phyloP scores from a whole-genome alignment of 495 filamentous ascomycete genomes.

The Poronia punctata region DNA sequence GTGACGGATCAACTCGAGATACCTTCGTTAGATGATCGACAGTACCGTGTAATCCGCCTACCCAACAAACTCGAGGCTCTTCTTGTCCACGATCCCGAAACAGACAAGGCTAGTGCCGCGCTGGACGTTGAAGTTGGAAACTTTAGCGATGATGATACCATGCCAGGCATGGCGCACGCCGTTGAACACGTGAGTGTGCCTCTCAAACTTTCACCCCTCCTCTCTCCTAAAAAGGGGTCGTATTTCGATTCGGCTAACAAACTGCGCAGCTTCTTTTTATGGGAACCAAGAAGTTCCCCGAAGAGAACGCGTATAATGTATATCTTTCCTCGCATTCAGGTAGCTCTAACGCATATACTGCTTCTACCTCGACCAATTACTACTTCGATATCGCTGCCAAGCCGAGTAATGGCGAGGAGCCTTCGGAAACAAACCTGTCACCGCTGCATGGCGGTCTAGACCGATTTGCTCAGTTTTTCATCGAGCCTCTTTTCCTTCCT shows the following conservation, averaged over 20 bases:
- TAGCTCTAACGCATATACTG: constrained; percentile 91
- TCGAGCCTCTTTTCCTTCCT: constrained; percentile 81
- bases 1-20: constrained; percentile 78
- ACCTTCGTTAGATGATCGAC: constrained; percentile 80
- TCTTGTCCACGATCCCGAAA: constrained; percentile 88
- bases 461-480: constrained; percentile 96
- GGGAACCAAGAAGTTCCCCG: constrained; percentile 97
- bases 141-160: constrained; percentile 82
- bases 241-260: constrained; percentile 10
- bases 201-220: neutral
- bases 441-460: constrained; percentile 87
- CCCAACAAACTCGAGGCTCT: constrained; percentile 89
- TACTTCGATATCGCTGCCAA: constrained; percentile 91
- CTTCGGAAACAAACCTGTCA: constrained; percentile 50
- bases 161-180: constrained; percentile 91
- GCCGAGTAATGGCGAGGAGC: constrained; percentile 46
- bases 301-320: constrained; percentile 92
- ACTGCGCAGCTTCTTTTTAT: constrained; percentile 79
- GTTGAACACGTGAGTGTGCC: constrained; percentile 56
- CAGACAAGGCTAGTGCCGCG: constrained; percentile 93
- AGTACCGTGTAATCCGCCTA: constrained; percentile 80
- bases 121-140: constrained; percentile 94
- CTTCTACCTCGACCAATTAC: constrained; percentile 90
- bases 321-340: constrained; percentile 87
- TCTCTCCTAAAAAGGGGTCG: neutral